phyloP scores from a whole-genome alignment of 352 stramenopile genomes.

The Phytophthora ohioensis region DNA sequence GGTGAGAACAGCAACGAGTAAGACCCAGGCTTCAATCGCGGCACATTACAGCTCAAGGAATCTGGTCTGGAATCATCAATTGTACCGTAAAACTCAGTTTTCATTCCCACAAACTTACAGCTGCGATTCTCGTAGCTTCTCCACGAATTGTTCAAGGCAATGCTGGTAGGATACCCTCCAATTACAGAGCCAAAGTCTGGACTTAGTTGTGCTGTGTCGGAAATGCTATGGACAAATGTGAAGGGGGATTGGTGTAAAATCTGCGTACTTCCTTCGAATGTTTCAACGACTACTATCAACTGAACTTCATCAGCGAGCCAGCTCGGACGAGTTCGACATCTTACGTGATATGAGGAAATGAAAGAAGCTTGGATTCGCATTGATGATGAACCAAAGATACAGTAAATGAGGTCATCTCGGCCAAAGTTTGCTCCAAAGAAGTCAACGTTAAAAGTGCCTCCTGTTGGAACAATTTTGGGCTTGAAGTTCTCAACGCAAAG shows the following conservation, averaged over 20 bases:
- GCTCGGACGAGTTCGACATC: constrained; percentile 33
- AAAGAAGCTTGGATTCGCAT: constrained; percentile 28
- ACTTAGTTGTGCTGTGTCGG: constrained; percentile 10
- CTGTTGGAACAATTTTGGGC: constrained; percentile 30
- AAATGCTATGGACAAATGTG: constrained; percentile 25
- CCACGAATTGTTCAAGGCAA: constrained; percentile 29
- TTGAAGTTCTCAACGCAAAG: constrained; percentile 29
- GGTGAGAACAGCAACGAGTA: constrained; percentile 49
- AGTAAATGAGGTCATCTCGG: constrained; percentile 38
- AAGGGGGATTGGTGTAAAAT: constrained; percentile 38
- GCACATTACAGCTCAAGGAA: constrained; percentile 33
- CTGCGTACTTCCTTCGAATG: constrained; percentile 12
- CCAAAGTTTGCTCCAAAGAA: constrained; percentile 37
- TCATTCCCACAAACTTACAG: constrained; percentile 37
- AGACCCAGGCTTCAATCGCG: constrained; percentile 26
- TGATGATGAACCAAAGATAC: constrained; percentile 33
- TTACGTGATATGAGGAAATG: constrained; percentile 33
- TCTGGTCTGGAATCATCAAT: not conserved
- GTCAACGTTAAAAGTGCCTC: constrained; percentile 29
- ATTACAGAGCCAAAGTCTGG: constrained; percentile 39
- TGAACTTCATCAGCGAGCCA: constrained; percentile 14
- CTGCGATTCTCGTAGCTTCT: constrained; percentile 16
- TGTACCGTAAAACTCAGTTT: constrained; percentile 9
- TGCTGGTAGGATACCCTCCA: constrained; percentile 34
- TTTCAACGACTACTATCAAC: constrained; percentile 34